Evolutionary conservation across 306 rosid species (phyloP).

Genomic region (Notholithocarpus densiflorus): DNA sequence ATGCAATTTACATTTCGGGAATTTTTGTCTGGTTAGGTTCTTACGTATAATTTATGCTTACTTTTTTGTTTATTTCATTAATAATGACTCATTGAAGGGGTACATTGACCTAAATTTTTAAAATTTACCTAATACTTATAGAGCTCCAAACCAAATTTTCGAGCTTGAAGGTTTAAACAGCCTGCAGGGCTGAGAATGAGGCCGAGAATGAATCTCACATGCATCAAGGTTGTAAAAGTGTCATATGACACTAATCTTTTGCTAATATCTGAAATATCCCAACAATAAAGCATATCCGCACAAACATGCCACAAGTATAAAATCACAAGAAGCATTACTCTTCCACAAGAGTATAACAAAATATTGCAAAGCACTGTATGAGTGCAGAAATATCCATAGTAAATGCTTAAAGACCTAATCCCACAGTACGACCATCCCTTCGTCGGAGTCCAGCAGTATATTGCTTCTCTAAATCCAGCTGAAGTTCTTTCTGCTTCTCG

Average conservation of each 20-base stretch:
- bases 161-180: neutral
- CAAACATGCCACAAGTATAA: neutral
- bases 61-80: too few relatives aligned
- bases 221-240: neutral
- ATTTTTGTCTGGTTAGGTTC: too few relatives aligned
- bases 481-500: slow-evolving; percentile 91
- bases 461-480: slow-evolving; percentile 90
- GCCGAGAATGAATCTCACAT: neutral
- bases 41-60: too few relatives aligned
- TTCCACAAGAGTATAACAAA: slow-evolving; percentile 15
- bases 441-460: slow-evolving; percentile 94
- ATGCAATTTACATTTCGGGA: too few relatives aligned
- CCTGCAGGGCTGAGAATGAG: neutral
- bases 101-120: too few relatives aligned
- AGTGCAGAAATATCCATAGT: slow-evolving; percentile 5
- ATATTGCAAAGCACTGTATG: slow-evolving; percentile 7
- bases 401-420: slow-evolving; percentile 71
- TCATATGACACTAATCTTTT: neutral
- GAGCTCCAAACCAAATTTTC: neutral
- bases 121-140: neutral
- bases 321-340: slow-evolving; percentile 15
- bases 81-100: too few relatives aligned
- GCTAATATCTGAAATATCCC: neutral
- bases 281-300: neutral
- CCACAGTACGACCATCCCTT: slow-evolving; percentile 98